phyloP scores from a whole-genome alignment of 352 stramenopile genomes.

The Thalassiosira livingstoniorum region DNA sequence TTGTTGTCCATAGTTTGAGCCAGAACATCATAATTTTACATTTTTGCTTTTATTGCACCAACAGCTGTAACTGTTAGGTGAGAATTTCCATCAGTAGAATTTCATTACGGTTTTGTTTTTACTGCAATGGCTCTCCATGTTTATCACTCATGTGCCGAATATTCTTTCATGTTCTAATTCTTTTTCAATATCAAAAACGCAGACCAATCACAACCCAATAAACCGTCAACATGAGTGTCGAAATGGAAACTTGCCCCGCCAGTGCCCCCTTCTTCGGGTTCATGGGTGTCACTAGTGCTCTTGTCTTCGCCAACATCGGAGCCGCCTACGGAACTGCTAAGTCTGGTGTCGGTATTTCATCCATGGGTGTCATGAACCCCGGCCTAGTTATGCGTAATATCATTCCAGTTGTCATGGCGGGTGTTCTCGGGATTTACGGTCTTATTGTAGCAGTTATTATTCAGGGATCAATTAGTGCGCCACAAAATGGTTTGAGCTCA shows the following conservation, averaged over 20 bases:
- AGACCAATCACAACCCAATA: too few relatives aligned
- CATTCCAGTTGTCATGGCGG: constrained; percentile 98
- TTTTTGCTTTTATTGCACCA: too few relatives aligned
- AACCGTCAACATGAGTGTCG: constrained; percentile 67
- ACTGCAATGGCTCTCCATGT: too few relatives aligned
- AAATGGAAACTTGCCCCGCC: constrained; percentile 96
- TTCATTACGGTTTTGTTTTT: too few relatives aligned
- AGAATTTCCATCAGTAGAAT: too few relatives aligned
- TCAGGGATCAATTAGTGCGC: constrained; percentile 89
- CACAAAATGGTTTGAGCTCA: constrained; percentile 82
- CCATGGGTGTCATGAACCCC: constrained; percentile 95
- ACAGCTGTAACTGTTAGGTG: too few relatives aligned
- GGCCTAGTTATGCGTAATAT: constrained; percentile 98
- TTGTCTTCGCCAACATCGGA: constrained; percentile 92
- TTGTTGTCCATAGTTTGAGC: too few relatives aligned
- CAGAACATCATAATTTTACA: too few relatives aligned
- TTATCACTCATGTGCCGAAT: too few relatives aligned
- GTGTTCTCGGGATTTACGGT: constrained; percentile 97
- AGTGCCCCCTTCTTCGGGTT: constrained; percentile 99
- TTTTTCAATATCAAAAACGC: too few relatives aligned
- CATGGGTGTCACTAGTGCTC: constrained; percentile 93
- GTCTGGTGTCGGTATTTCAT: constrained; percentile 96
- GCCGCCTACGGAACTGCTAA: constrained; percentile 68
- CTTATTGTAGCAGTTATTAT: constrained; percentile 95
- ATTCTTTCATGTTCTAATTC: too few relatives aligned